Conservation (phyloP, 2,329 filamentous ascomycete species). For the Botrytis tulipae region DNA sequence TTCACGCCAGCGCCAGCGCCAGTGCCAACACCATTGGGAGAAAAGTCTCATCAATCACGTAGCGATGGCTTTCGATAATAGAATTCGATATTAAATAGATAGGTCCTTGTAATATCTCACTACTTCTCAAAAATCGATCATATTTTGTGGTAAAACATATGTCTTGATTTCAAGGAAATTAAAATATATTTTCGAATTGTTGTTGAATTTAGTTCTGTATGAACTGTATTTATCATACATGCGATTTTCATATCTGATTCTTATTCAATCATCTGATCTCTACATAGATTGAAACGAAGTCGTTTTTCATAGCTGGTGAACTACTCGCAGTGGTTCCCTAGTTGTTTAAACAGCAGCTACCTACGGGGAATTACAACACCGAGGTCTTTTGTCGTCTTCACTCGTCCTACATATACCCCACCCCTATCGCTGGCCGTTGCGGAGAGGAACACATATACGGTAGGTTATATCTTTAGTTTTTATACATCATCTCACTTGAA, state of each 20-base stretch:
- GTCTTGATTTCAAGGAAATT: background rate
- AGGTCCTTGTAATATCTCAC: background rate
- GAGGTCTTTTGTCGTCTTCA: background rate
- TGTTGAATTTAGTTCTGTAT: background rate
- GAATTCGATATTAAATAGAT: background rate
- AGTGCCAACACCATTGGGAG: background rate
- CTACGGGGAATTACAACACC: background rate
- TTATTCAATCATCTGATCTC: background rate
- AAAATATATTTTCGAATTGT: background rate
- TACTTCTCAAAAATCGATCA: background rate
- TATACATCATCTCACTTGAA: background rate
- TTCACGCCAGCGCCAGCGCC: background rate
- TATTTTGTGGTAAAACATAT: background rate
- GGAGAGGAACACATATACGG: background rate
- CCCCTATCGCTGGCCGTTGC: background rate
- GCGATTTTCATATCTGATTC: background rate
- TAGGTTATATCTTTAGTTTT: background rate
- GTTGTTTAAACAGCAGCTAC: background rate
- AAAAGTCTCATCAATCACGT: background rate
- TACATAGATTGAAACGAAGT: background rate
- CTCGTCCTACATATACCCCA: conserved; percentile 1
- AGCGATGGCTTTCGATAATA: background rate
- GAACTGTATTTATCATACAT: background rate
- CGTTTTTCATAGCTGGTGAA: background rate
- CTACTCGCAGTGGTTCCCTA: background rate